phyloP scores from a whole-genome alignment of 176 grass and related monocot genomes.

The Microstegium vimineum region DNA sequence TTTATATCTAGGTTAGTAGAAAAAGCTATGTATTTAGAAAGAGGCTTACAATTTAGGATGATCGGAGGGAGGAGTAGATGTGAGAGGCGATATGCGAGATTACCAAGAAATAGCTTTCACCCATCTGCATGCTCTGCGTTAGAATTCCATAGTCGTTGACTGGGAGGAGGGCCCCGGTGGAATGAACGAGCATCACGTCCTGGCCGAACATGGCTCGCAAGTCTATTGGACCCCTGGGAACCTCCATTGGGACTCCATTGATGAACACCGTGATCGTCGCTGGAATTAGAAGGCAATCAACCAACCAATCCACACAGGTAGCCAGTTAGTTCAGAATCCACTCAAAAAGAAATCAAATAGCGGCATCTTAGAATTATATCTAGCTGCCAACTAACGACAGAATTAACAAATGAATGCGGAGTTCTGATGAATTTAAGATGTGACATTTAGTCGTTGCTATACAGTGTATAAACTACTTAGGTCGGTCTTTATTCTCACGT shows the following conservation, averaged over 20 bases:
- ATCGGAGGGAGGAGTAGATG: too few species aligned
- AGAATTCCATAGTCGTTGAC: conserved; percentile 81
- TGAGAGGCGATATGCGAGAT: conserved; percentile 25
- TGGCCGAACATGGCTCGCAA: conserved; percentile 80
- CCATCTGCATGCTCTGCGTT: conserved; percentile 88
- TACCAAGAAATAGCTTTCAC: conserved; percentile 95
- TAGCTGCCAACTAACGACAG: conserved; percentile 1
- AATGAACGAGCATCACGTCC: conserved; percentile 80
- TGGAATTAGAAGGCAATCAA: conserved; percentile 48
- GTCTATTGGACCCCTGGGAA: conserved; percentile 78
- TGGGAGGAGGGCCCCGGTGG: conserved; percentile 69
- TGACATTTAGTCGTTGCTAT: neutral
- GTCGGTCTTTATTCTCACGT: neutral
- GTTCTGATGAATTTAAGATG: neutral
- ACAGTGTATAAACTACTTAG: neutral
- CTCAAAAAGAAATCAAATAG: neutral
- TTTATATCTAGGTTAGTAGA: rapidly evolving
- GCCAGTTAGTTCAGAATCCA: conserved; percentile 6
- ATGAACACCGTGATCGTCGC: conserved; percentile 97
- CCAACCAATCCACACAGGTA: conserved; percentile 27
- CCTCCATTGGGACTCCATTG: conserved; percentile 75
- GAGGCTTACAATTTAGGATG: neutral
- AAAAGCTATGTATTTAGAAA: neutral
- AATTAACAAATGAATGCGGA: conserved; percentile 16
- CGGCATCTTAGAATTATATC: neutral